Conservation (phyloP, 805 yeast genomes). For the Lipomyces spencermartinsiae region DNA sequence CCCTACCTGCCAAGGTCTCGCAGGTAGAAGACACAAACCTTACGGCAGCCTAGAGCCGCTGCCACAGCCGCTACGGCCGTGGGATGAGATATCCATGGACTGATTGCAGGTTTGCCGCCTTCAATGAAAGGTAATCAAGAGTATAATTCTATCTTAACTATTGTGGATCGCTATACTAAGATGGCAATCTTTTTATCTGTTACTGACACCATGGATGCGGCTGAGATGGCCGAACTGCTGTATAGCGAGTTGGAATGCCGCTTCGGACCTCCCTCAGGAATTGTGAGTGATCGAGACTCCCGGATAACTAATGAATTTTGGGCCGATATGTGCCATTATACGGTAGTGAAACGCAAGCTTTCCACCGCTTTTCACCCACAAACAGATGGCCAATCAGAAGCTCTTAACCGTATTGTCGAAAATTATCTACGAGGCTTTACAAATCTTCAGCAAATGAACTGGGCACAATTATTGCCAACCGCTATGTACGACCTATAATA, state of each 20-base stretch:
- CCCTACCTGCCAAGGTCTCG: neutral
- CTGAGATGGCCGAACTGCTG: slow-evolving; percentile 25
- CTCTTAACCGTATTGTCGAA: slow-evolving; percentile 1
- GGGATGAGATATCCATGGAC: neutral
- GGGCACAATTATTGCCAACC: too few species aligned
- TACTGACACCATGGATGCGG: slow-evolving; percentile 6
- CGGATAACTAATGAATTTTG: slow-evolving; percentile 33
- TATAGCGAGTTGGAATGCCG: slow-evolving; percentile 22
- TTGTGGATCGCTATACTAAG: slow-evolving; percentile 40
- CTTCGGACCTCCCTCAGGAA: slow-evolving; percentile 30
- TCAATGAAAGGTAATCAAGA: slow-evolving; percentile 13
- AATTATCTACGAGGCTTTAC: neutral
- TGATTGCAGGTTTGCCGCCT: neutral
- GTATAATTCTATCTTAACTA: slow-evolving; percentile 30
- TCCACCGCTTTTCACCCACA: slow-evolving; percentile 13
- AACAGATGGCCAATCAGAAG: slow-evolving; percentile 17
- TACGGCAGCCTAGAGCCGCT: neutral
- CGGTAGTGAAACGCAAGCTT: neutral
- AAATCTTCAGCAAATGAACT: neutral
- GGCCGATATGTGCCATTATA: slow-evolving; percentile 10
- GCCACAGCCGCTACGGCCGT: neutral
- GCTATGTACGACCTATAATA: too few species aligned
- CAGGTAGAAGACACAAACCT: neutral
- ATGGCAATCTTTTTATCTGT: slow-evolving; percentile 36
- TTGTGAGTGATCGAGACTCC: slow-evolving; percentile 36